Base-by-base conservation (phyloP, 352 stramenopile species). In the Globisporangium parvum region DNA sequence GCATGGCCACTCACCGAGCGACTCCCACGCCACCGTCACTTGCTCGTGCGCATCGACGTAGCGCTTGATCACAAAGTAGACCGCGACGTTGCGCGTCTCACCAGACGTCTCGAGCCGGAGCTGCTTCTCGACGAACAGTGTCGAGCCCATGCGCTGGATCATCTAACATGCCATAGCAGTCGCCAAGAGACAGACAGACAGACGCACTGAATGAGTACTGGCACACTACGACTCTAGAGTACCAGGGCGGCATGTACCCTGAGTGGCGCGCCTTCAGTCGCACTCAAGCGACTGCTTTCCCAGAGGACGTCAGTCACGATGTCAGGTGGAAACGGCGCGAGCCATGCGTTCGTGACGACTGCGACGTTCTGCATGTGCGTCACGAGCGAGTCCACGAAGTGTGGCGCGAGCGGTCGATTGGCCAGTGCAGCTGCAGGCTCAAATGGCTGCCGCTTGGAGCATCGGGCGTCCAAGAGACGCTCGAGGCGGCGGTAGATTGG, bases 1-100 rank as follows among this genome's bases (percentile, higher is more conserved):
- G n/a, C 41, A 41, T 37, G 54, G 54, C 54, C 54, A 60, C 31
- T 60, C 54, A 18, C 45, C 54, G 2, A 47, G 18, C 11, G 45
- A 52, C 21, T 60, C 47, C 54, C 54, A 60, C 5, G 47, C 47
- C 10, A 44, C 1, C 21, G 49, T 31, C 41, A 53, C 42, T n/a
- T 47, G 21, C n/a, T 33, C 28, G 3, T 53, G 12, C 10, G 26
- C 44, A 21, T 35, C 37, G 9, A 46, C 11, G 37, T 47, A 47
- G 31, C 54, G 46, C 45, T 45, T 37, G 23, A 47, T 18, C 2
- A 60, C 47, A 17, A 17, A 42, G 40, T 35, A 44, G 12, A 57
- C 18, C 5, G 26, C 40, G 15, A 33, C 41, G 8, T 56, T 24
- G 17, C 33, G 24, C 10, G 45, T 21, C 6, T n/a, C 14, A 11